Conservation (phyloP, 2,329 filamentous ascomycete species). For the Colletotrichum godetiae region DNA sequence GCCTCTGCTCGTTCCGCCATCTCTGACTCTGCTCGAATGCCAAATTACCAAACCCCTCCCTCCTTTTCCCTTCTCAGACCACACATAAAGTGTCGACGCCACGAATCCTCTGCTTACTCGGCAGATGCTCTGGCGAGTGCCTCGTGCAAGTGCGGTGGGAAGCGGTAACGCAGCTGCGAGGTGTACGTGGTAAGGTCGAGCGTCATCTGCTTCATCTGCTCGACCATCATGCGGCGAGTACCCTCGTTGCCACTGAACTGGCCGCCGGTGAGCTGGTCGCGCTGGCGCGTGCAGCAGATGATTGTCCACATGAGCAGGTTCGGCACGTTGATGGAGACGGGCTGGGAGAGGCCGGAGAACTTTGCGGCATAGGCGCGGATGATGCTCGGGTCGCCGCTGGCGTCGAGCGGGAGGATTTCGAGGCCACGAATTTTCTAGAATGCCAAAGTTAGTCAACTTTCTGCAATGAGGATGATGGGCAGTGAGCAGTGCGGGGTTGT, state of each 20-base stretch:
- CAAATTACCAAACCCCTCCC: neutral
- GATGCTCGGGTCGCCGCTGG: constrained; percentile 77
- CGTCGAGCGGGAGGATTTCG: constrained; percentile 83
- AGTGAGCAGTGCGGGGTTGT: constrained; percentile 1
- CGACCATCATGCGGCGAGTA: constrained; percentile 72
- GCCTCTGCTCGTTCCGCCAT: neutral
- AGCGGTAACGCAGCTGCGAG: constrained; percentile 89
- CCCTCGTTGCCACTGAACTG: constrained; percentile 81
- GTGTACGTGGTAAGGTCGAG: constrained; percentile 95
- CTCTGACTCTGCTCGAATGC: neutral
- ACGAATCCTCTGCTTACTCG: constrained; percentile 59
- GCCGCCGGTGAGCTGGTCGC: constrained; percentile 75
- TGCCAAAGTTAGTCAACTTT: constrained; percentile 5
- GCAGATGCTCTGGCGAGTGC: constrained; percentile 84
- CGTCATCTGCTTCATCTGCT: constrained; percentile 81
- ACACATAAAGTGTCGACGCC: neutral
- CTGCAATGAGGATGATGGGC: neutral
- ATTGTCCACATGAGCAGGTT: constrained; percentile 96
- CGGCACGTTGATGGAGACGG: constrained; percentile 89
- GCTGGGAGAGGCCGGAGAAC: constrained; percentile 81
- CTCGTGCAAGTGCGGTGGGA: constrained; percentile 89
- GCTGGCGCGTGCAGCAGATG: constrained; percentile 83
- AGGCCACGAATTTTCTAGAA: constrained; percentile 77
- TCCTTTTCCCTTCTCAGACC: neutral
- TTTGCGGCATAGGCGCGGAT: constrained; percentile 85